Conservation (phyloP, 2,329 filamentous ascomycete genomes). For the Lachnellula suecica region DNA sequence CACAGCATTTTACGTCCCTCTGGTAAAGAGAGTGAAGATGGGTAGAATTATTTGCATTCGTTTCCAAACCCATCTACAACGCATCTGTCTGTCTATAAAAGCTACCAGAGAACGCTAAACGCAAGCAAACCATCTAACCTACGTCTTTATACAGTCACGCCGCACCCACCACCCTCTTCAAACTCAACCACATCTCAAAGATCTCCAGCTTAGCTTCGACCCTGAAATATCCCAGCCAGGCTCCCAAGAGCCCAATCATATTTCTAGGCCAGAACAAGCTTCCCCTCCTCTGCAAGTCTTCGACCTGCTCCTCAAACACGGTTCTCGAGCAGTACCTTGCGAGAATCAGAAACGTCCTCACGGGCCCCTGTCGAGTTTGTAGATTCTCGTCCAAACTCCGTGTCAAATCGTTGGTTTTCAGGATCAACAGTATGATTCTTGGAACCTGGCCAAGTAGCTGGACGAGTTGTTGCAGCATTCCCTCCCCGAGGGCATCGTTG, state of each 20-base stretch:
- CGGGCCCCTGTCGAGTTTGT: constrained; percentile 68
- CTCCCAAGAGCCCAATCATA: constrained; percentile 50
- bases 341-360: constrained; percentile 66
- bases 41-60: too few species aligned
- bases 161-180: constrained; percentile 47
- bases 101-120: neutral
- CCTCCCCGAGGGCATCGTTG: constrained; percentile 78
- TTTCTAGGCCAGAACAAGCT: constrained; percentile 61
- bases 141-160: constrained; percentile 1
- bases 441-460: constrained; percentile 86
- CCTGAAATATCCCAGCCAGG: constrained; percentile 57
- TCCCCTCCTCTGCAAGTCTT: constrained; percentile 51
- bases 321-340: constrained; percentile 67
- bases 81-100: neutral
- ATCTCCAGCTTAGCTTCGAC: constrained; percentile 62
- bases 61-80: neutral
- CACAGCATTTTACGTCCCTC: too few species aligned
- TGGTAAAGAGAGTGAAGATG: too few species aligned
- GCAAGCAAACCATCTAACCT: neutral
- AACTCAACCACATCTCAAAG: constrained; percentile 60
- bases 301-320: constrained; percentile 64
- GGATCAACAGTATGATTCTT: constrained; percentile 86
- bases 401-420: constrained; percentile 97
- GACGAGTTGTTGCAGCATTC: constrained; percentile 84
- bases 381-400: constrained; percentile 90